Evolutionary conservation across 345 rosid genomes (phyloP).

Genomic region (Sapria himalayana): DNA sequence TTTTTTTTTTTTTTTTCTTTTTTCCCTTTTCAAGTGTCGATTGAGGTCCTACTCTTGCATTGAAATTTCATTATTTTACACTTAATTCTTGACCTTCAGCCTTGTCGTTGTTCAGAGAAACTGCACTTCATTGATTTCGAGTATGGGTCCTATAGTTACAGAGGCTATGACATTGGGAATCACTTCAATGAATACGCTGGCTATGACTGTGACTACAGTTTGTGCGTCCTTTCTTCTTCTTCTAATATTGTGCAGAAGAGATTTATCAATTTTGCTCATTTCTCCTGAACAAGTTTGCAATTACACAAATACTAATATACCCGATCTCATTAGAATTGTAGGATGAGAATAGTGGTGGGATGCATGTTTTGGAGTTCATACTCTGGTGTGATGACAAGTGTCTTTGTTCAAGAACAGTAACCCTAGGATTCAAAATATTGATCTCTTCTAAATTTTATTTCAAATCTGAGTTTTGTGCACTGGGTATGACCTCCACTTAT

Average conservation of each 20-base stretch:
- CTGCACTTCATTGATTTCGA: slow-evolving; percentile 88
- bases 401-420: too few relatives aligned
- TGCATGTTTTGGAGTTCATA: neutral
- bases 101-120: slow-evolving; percentile 28
- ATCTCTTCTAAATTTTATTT: too few relatives aligned
- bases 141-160: slow-evolving; percentile 79
- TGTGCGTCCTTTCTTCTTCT: slow-evolving; percentile 25
- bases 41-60: neutral
- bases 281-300: slow-evolving; percentile 3
- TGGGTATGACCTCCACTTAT: too few relatives aligned
- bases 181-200: slow-evolving; percentile 93
- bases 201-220: slow-evolving; percentile 78
- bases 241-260: too few relatives aligned
- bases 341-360: neutral
- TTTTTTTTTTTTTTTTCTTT: neutral
- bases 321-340: too few relatives aligned
- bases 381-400: too few relatives aligned
- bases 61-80: neutral
- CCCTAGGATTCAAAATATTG: too few relatives aligned
- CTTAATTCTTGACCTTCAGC: slow-evolving; percentile 7
- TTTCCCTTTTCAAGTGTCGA: neutral
- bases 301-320: too few relatives aligned
- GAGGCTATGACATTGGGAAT: slow-evolving; percentile 89
- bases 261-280: neutral
- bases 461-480: too few relatives aligned